phyloP scores from a whole-genome alignment of 1,284 basidiomycete genomes.

The Phylloboletellus chloephorus region DNA sequence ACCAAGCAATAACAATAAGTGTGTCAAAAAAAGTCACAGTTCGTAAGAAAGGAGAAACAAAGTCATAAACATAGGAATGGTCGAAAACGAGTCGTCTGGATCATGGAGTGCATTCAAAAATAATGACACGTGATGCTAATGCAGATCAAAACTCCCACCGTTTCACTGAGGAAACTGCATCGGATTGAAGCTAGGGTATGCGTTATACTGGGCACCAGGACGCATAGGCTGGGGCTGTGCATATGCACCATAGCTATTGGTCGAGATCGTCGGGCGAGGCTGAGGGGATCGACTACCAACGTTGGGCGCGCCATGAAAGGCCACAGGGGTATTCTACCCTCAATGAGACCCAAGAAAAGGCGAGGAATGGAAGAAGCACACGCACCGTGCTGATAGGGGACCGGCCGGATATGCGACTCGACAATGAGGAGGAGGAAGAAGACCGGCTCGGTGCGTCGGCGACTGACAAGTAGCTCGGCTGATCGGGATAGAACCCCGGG shows the following conservation, averaged over 20 bases:
- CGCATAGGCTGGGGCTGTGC: constrained; percentile 25
- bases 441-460: constrained; percentile 30
- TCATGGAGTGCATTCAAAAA: constrained; percentile 1
- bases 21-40: constrained; percentile 4
- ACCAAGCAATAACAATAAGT: constrained; percentile 25
- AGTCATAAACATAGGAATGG: neutral
- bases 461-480: constrained; percentile 19
- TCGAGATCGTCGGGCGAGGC: constrained; percentile 14
- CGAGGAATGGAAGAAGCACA: constrained; percentile 7
- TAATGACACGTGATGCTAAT: neutral
- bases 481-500: constrained; percentile 23
- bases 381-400: constrained; percentile 29
- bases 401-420: constrained; percentile 30
- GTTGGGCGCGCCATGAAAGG: constrained; percentile 17
- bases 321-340: constrained; percentile 20
- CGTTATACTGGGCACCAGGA: constrained; percentile 18
- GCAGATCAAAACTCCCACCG: neutral
- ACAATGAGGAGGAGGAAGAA: constrained; percentile 32
- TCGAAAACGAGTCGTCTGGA: neutral
- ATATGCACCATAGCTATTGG: constrained; percentile 11
- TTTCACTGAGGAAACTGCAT: constrained; percentile 24
- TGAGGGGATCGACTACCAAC: constrained; percentile 18
- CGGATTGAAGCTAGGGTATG: constrained; percentile 17
- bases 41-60: neutral
- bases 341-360: neutral